Evolutionary conservation across 768 basidiomycete species (phyloP).

Genomic region (Suillus discolor): DNA sequence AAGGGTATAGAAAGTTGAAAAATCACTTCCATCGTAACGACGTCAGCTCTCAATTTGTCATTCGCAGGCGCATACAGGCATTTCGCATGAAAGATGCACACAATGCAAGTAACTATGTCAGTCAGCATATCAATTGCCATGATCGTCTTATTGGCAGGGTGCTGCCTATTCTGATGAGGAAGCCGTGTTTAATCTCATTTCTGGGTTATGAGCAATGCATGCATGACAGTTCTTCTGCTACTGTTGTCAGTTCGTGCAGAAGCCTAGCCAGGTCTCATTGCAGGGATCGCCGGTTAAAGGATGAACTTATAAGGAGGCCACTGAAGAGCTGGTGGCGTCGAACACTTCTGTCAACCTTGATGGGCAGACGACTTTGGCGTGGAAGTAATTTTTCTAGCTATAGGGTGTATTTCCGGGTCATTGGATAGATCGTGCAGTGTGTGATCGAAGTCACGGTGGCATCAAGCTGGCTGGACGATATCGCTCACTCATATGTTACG

Average conservation of each 20-base stretch:
- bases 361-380: slow-evolving; percentile 33
- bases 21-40: no score
- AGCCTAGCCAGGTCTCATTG: slow-evolving; percentile 17
- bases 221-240: no score
- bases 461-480: neutral
- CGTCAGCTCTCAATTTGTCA: no score
- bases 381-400: slow-evolving; percentile 28
- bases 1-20: neutral
- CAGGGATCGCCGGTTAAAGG: slow-evolving; percentile 35
- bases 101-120: no score
- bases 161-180: no score
- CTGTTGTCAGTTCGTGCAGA: no score
- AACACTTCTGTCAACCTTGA: slow-evolving; percentile 48
- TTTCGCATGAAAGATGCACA: no score
- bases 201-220: no score
- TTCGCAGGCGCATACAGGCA: no score
- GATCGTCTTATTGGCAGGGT: no score
- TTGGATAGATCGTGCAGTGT: neutral
- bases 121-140: no score
- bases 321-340: slow-evolving; percentile 44
- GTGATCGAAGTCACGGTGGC: neutral
- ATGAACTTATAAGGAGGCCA: slow-evolving; percentile 43
- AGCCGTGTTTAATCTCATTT: no score
- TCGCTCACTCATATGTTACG: neutral
- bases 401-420: neutral